These are phyloP conservation scores for Penicillium canescens DNA, from an alignment of 495 filamentous ascomycete genomes.

Conservation along the genomic window DNA sequence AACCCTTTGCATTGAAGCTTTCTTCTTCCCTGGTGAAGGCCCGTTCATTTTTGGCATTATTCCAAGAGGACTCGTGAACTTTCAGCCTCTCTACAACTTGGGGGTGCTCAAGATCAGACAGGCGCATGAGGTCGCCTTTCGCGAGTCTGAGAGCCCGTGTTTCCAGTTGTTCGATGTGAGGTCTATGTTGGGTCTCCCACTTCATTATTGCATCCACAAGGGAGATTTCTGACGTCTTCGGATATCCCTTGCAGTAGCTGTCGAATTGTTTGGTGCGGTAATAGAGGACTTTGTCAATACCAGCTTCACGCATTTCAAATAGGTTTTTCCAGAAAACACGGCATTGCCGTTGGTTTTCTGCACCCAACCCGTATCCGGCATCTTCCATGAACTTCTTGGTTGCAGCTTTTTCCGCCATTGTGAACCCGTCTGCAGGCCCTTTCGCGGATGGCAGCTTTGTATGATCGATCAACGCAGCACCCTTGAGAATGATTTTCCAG, in stretches of 20 bases:
- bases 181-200: slow-evolving; percentile 15
- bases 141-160: slow-evolving; percentile 1
- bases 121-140: not conserved
- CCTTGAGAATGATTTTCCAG: slow-evolving; percentile 22
- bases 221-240: slow-evolving; percentile 5
- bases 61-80: slow-evolving; percentile 11
- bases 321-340: slow-evolving; percentile 22
- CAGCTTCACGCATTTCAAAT: slow-evolving; percentile 18
- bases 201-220: slow-evolving; percentile 13
- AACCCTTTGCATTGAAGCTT: too few species aligned
- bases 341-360: slow-evolving; percentile 18
- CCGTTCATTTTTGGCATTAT: slow-evolving; percentile 14
- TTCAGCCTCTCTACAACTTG: slow-evolving; percentile 7
- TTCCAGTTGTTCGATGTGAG: slow-evolving; percentile 23
- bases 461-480: slow-evolving; percentile 17
- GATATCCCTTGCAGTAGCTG: slow-evolving; percentile 17
- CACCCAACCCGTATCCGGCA: slow-evolving; percentile 11
- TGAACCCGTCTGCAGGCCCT: slow-evolving; percentile 23
- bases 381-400: slow-evolving; percentile 22
- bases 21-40: slow-evolving; percentile 2
- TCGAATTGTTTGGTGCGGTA: slow-evolving; percentile 25
- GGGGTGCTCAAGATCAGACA: slow-evolving; percentile 4
- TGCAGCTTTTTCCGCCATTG: slow-evolving; percentile 23
- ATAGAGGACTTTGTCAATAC: slow-evolving; percentile 17
- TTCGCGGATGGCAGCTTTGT: slow-evolving; percentile 15